phyloP scores from a whole-genome alignment of 164 flowering plant genomes.

The Chimonanthus praecox region DNA sequence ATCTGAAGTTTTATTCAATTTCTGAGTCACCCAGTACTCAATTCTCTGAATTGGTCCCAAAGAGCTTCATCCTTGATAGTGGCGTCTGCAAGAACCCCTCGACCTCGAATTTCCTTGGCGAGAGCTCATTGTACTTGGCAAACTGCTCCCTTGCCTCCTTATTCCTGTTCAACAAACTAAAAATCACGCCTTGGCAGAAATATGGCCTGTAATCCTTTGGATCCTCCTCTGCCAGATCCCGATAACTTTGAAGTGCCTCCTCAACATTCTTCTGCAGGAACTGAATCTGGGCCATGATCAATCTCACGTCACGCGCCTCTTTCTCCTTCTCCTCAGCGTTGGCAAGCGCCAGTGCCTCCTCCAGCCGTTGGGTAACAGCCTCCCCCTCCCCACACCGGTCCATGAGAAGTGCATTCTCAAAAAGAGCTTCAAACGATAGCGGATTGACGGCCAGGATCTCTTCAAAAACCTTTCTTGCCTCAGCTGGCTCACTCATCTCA shows the following conservation, averaged over 20 bases:
- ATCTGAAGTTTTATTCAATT: neutral
- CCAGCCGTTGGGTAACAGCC: slow-evolving; percentile 44
- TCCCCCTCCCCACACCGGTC: slow-evolving; percentile 66
- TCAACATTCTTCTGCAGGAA: slow-evolving; percentile 78
- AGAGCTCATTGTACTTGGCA: slow-evolving; percentile 58
- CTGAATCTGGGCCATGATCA: slow-evolving; percentile 77
- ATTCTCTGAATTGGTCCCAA: slow-evolving; percentile 34
- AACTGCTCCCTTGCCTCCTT: slow-evolving; percentile 70
- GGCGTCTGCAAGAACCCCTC: slow-evolving; percentile 70
- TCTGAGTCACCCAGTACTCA: slow-evolving; percentile 6
- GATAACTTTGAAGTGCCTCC: slow-evolving; percentile 60
- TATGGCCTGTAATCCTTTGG: slow-evolving; percentile 73
- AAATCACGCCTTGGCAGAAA: slow-evolving; percentile 72
- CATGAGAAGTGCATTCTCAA: slow-evolving; percentile 74
- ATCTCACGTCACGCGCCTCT: slow-evolving; percentile 62
- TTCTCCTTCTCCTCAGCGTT: slow-evolving; percentile 38
- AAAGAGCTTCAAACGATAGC: slow-evolving; percentile 62
- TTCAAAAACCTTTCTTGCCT: slow-evolving; percentile 59
- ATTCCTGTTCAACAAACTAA: slow-evolving; percentile 56
- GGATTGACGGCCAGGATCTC: slow-evolving; percentile 61
- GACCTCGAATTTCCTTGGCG: slow-evolving; percentile 64
- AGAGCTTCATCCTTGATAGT: slow-evolving; percentile 59
- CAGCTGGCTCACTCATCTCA: slow-evolving; percentile 48
- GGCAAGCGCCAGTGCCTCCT: slow-evolving; percentile 50
- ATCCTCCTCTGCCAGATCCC: slow-evolving; percentile 57